A percentile compares a stretch with the other conserved stretches of the same genome.
These are phyloP conservation scores for Pedinophyceae sp. DNA, from an alignment of 139 green algal species.

Conservation along the genomic window DNA sequence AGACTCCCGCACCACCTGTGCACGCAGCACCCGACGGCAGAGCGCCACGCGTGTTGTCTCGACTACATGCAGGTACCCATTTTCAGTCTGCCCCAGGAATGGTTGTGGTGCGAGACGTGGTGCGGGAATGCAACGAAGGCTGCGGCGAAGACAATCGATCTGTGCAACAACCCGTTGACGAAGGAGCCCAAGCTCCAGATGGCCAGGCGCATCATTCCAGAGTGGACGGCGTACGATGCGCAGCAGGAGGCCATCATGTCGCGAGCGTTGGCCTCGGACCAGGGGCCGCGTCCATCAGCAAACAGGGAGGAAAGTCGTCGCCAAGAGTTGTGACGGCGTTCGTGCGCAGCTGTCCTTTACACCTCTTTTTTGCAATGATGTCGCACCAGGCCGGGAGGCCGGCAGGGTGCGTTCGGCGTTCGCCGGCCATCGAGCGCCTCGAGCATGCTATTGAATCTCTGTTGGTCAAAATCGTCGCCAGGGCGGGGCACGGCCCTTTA, in stretches of 20 bases:
- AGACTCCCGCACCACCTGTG: too few species aligned
- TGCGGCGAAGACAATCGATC: conserved; percentile 92
- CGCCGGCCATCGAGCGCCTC: too few species aligned
- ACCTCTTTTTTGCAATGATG: neutral
- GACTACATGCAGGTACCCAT: conserved; percentile 43
- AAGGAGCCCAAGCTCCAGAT: conserved; percentile 99
- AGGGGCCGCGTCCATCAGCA: neutral
- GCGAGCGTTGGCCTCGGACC: neutral
- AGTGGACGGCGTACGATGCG: neutral
- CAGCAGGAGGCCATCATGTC: neutral
- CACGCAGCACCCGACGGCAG: conserved; percentile 71
- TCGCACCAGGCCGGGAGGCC: too few species aligned
- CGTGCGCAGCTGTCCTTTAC: neutral
- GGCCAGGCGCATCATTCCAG: neutral
- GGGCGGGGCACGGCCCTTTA: too few species aligned
- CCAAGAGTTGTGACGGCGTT: neutral
- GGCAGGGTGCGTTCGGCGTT: too few species aligned
- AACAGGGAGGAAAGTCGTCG: neutral
- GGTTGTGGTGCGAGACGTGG: conserved; percentile 99
- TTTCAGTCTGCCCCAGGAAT: conserved; percentile 75
- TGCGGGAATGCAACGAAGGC: conserved; percentile 83
- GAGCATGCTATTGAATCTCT: neutral
- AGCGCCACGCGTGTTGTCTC: neutral
- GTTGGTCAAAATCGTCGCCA: neutral
- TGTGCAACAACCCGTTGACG: conserved; percentile 99